Evolutionary conservation across 1,284 basidiomycete species (phyloP), one percentile per base, ranked within the genome.

Genomic region (Pseudozyma hubeiensis): DNA sequence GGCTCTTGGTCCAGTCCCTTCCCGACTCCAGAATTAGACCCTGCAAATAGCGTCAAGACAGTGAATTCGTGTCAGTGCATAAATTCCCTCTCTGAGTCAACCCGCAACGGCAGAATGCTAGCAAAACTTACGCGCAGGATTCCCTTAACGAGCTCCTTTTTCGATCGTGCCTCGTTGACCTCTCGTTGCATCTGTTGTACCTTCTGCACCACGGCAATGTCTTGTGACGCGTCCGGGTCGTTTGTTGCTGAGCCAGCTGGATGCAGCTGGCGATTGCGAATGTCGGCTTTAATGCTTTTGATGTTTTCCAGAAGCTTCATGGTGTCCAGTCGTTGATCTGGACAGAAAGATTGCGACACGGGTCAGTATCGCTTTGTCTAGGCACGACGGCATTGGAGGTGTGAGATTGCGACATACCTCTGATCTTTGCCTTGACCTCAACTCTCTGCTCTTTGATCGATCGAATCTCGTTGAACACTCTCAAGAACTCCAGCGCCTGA

Each of bases 1-100:
- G 17, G 24, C 40, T 63, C 54, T 65, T 66, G 3, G 73, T 71
- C 73, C 73, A 75, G 35, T 75, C 73, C 1, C 64, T 37, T 17
- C 73, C 73, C 16, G 73, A 75, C 41, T 75, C 73, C 53, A 75
- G 34, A n/a, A 75, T 67, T 33, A 75, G 44, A 1, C 73, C 72
- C 57, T 69, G 59, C n/a, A 30, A 19, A 5, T 17, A 14, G 45
- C 6, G 1, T 6, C 7, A 13, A 10, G 1, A 19, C n/a, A 40
- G 14, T 44, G 17, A 24, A 13, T 6, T 24, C 17, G 14, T 14
- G 19, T 41, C 40, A 41, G 35, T 4, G 35, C 35, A 9, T 14
- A 37, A 4, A 10, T 37, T 37, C 35, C 8, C 35, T 37, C 14
- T 37, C 35, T 9, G 14, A 9, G 14, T 37, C 14, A 9, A 2